These are phyloP conservation scores for Zymoseptoria pseudotritici DNA, from an alignment of 2,329 filamentous ascomycete species.

Conservation along the genomic window DNA sequence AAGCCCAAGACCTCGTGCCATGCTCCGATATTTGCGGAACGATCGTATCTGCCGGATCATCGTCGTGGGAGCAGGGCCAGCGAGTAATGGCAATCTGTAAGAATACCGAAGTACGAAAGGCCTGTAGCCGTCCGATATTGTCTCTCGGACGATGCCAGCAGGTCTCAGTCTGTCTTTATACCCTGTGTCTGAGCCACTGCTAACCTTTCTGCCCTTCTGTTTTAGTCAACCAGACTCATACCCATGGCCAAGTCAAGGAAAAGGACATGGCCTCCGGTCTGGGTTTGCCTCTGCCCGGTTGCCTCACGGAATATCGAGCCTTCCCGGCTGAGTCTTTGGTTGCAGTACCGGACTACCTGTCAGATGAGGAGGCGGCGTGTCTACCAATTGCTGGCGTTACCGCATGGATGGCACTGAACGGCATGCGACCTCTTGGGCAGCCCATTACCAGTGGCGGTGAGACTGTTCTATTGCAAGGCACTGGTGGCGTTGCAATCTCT, in stretches of 20 bases:
- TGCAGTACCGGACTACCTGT: constrained; percentile 49
- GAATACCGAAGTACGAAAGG: too few species aligned
- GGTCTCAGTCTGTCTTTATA: too few species aligned
- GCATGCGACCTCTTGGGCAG: constrained; percentile 48
- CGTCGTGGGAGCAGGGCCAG: constrained; percentile 49
- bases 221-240: constrained; percentile 44
- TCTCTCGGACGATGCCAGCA: too few species aligned
- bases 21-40: constrained; percentile 65
- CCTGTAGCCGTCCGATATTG: too few species aligned
- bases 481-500: constrained; percentile 37
- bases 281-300: constrained; percentile 53
- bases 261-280: constrained; percentile 51
- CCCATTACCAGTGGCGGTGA: constrained; percentile 34
- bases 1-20: constrained; percentile 47
- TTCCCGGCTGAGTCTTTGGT: constrained; percentile 53
- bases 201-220: too few species aligned
- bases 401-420: constrained; percentile 60
- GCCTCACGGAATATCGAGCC: constrained; percentile 52
- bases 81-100: constrained; percentile 56
- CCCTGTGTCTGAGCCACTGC: too few species aligned
- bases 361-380: constrained; percentile 52
- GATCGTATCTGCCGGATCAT: constrained; percentile 45
- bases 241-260: constrained; percentile 53
- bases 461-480: constrained; percentile 36
- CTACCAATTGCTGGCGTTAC: constrained; percentile 57